These are phyloP conservation scores for Ceratobasidium sp. DNA, from an alignment of 1,284 basidiomycete genomes.

Conservation along the genomic window DNA sequence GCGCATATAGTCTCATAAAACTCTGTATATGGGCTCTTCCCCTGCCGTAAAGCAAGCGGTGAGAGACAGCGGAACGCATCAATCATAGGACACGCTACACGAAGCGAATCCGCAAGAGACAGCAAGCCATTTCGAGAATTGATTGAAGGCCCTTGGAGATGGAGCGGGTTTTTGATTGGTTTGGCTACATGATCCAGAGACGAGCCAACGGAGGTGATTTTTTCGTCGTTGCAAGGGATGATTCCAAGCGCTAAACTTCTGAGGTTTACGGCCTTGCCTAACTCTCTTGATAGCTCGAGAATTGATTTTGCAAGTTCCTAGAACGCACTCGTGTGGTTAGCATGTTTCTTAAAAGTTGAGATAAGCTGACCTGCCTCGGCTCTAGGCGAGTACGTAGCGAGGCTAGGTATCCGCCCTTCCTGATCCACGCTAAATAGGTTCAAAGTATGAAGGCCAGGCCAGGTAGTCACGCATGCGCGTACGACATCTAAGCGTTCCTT, in stretches of 20 bases:
- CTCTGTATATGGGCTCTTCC: conserved; percentile 12
- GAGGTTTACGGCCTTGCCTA: neutral
- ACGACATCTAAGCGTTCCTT: conserved; percentile 11
- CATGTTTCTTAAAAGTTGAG: neutral
- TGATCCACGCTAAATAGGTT: conserved; percentile 6
- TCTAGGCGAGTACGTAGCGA: conserved; percentile 7
- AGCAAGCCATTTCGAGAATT: too few species aligned
- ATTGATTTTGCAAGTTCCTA: neutral
- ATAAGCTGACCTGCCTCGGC: conserved; percentile 1
- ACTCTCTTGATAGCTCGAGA: neutral
- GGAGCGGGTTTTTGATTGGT: too few species aligned
- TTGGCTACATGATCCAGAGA: neutral
- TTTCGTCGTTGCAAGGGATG: neutral
- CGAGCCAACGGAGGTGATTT: neutral
- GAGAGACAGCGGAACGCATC: conserved; percentile 11
- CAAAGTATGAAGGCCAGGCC: conserved; percentile 1
- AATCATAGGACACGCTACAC: neutral
- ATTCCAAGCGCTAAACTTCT: conserved; percentile 1
- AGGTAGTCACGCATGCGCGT: conserved; percentile 10
- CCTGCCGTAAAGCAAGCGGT: neutral
- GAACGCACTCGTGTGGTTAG: too few species aligned
- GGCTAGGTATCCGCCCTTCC: neutral
- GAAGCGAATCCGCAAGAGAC: neutral
- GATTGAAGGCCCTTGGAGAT: too few species aligned
- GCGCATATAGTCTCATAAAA: conserved; percentile 5